These are phyloP conservation scores for Cynara cardunculus DNA, from an alignment of 129 eudicot species.

Conservation along the genomic window DNA sequence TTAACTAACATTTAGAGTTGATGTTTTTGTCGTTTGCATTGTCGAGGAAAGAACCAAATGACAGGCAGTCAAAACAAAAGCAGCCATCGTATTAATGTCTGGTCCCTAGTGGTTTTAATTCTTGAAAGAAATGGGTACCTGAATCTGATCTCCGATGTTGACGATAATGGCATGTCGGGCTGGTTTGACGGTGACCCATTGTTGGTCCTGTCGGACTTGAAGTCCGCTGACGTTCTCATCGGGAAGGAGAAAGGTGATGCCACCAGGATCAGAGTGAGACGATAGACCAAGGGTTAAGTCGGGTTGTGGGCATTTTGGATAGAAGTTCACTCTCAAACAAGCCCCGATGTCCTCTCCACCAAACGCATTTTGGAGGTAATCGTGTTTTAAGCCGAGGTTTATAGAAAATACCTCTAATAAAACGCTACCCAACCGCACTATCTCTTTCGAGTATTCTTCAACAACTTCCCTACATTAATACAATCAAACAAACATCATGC, in stretches of 20 bases:
- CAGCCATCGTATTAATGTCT: neutral
- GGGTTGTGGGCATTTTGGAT: slow-evolving; percentile 92
- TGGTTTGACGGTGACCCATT: slow-evolving; percentile 82
- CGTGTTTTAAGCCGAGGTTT: slow-evolving; percentile 55
- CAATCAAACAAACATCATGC: neutral
- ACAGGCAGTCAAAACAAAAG: slow-evolving; percentile 10
- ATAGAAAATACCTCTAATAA: slow-evolving; percentile 50
- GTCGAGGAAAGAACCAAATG: neutral
- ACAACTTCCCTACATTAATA: slow-evolving; percentile 51
- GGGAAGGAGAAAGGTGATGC: slow-evolving; percentile 74
- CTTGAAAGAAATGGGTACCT: slow-evolving; percentile 40
- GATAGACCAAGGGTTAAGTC: slow-evolving; percentile 78
- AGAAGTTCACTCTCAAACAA: slow-evolving; percentile 72
- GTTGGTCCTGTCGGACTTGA: slow-evolving; percentile 50
- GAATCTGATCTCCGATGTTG: slow-evolving; percentile 92
- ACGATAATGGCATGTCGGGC: slow-evolving; percentile 71
- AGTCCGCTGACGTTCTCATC: slow-evolving; percentile 80
- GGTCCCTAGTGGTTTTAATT: neutral
- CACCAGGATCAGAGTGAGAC: slow-evolving; percentile 92
- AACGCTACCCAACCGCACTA: slow-evolving; percentile 53
- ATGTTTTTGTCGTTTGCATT: slow-evolving; percentile 6
- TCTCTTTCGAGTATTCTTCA: slow-evolving; percentile 56
- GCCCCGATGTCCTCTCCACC: slow-evolving; percentile 83
- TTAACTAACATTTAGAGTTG: slow-evolving; percentile 13
- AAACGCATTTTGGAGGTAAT: slow-evolving; percentile 60